These are phyloP conservation scores for Jackrogersella multiformis DNA, from an alignment of 495 filamentous ascomycete species.

Conservation along the genomic window DNA sequence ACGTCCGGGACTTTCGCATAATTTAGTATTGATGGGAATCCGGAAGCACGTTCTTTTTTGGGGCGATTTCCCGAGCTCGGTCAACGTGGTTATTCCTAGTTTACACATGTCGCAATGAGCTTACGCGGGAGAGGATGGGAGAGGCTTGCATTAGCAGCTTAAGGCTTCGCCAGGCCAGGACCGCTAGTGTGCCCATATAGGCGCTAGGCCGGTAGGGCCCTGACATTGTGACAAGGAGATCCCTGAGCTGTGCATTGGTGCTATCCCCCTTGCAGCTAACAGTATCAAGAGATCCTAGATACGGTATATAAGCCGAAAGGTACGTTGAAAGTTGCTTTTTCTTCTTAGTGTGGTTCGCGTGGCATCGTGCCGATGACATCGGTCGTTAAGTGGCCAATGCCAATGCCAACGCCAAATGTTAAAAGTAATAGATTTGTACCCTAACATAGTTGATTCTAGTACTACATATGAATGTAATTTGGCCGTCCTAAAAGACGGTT, in stretches of 20 bases:
- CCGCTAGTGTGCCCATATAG: too few relatives aligned
- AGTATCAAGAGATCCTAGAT: slow-evolving; percentile 32
- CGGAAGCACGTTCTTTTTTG: slow-evolving; percentile 26
- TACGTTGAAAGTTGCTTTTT: background rate
- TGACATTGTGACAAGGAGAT: slow-evolving; percentile 23
- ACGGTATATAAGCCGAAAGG: slow-evolving; percentile 27
- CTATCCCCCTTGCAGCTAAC: slow-evolving; percentile 11
- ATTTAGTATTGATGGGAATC: slow-evolving; percentile 18
- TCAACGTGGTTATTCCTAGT: slow-evolving; percentile 23
- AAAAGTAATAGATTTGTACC: slow-evolving; percentile 2
- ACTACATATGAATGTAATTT: background rate
- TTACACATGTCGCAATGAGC: slow-evolving; percentile 9
- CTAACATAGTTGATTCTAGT: background rate
- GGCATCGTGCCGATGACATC: slow-evolving; percentile 23
- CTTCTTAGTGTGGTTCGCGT: slow-evolving; percentile 38
- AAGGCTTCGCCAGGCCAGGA: background rate
- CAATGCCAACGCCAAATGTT: background rate
- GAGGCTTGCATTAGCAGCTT: slow-evolving; percentile 24
- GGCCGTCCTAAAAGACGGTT: background rate
- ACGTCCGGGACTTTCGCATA: slow-evolving; percentile 26
- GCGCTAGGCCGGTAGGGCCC: background rate
- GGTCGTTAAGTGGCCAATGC: slow-evolving; percentile 31
- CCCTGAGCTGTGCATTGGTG: slow-evolving; percentile 20
- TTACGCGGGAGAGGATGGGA: slow-evolving; percentile 14
- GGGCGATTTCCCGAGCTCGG: slow-evolving; percentile 24